Evolutionary conservation across 164 flowering plant genomes (phyloP).

Genomic region (Nelumbo lutea): DNA sequence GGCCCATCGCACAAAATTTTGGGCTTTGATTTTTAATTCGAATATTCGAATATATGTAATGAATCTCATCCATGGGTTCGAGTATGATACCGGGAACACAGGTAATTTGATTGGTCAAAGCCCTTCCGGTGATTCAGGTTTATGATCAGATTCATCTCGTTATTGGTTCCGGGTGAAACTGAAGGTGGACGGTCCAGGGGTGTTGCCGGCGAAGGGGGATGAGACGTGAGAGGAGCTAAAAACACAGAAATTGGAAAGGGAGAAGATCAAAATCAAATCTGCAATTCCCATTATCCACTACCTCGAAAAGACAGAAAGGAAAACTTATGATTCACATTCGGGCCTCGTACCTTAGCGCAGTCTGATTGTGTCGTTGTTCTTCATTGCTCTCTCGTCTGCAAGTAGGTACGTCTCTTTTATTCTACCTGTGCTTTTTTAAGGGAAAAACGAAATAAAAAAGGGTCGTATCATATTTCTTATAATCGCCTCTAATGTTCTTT

Average conservation of each 20-base stretch:
- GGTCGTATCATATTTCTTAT: too few species aligned
- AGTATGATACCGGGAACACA: too few species aligned
- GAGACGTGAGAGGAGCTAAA: background rate
- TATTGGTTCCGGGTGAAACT: too few species aligned
- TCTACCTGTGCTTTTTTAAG: background rate
- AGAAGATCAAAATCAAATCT: background rate
- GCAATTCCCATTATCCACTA: slow-evolving; percentile 9
- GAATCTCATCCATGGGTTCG: too few species aligned
- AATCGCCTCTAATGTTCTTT: too few species aligned
- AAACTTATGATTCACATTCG: slow-evolving; percentile 5
- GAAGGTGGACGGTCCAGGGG: too few species aligned
- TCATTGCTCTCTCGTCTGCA: slow-evolving; percentile 30
- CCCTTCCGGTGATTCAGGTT: too few species aligned
- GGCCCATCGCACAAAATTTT: too few species aligned
- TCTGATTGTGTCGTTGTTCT: slow-evolving; percentile 28
- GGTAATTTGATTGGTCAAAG: too few species aligned
- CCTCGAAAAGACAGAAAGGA: background rate
- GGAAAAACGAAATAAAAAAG: background rate
- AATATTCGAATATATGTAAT: too few species aligned
- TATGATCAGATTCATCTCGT: too few species aligned
- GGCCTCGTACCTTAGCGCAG: slow-evolving; percentile 21
- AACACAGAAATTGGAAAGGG: background rate
- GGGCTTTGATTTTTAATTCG: too few species aligned
- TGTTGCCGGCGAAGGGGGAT: background rate
- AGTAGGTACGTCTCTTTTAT: slow-evolving; percentile 12